phyloP scores from a whole-genome alignment of 352 stramenopile genomes.

The Phytophthora fragariaefolia region DNA sequence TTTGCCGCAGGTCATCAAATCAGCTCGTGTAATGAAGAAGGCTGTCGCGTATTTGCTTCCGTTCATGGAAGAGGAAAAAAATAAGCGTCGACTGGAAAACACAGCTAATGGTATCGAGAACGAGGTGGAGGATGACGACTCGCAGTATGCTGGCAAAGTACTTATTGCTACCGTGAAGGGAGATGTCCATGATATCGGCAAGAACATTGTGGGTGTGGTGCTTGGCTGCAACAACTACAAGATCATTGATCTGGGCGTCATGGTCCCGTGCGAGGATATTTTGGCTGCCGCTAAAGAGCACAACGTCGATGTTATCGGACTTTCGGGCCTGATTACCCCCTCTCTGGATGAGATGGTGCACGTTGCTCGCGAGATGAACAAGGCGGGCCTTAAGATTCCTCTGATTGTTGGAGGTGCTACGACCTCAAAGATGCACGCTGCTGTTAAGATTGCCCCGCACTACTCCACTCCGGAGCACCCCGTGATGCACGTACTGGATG shows the following conservation, averaged over 20 bases:
- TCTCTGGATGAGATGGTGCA: constrained; percentile 99
- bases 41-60: constrained; percentile 97
- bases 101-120: constrained; percentile 88
- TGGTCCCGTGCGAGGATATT: constrained; percentile 94
- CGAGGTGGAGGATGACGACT: constrained; percentile 81
- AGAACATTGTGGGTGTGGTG: constrained; percentile 99
- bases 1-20: constrained; percentile 98
- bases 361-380: constrained; percentile 96
- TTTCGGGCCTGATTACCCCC: constrained; percentile 98
- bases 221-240: constrained; percentile 99
- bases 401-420: constrained; percentile 97
- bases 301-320: constrained; percentile 96
- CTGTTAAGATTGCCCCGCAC: constrained; percentile 97
- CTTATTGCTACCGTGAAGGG: constrained; percentile 99
- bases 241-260: constrained; percentile 97
- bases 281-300: constrained; percentile 64
- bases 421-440: constrained; percentile 98
- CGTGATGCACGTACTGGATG: constrained; percentile 98
- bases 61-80: constrained; percentile 99
- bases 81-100: constrained; percentile 68
- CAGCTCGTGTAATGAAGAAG: constrained; percentile 98
- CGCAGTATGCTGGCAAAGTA: constrained; percentile 92
- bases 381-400: constrained; percentile 93
- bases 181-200: constrained; percentile 99
- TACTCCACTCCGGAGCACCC: constrained; percentile 95